Conservation (phyloP, 305 asterid species). For the Withania somnifera region DNA sequence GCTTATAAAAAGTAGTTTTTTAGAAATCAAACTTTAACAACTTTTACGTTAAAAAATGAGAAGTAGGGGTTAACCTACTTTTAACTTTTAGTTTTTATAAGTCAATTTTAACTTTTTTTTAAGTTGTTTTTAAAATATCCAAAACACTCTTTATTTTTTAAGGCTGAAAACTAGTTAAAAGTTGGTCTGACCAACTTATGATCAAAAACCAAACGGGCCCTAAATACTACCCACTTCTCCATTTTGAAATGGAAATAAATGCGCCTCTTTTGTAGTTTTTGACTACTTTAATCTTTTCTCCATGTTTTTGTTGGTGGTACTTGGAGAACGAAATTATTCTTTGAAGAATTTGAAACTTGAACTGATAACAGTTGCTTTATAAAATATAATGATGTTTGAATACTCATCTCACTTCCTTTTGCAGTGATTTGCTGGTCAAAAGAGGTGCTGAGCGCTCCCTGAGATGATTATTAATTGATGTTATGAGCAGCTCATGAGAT, state of each 20-base stretch:
- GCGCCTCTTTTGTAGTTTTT: neutral
- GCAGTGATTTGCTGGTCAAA: neutral
- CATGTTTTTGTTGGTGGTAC: neutral
- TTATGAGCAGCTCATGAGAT: neutral
- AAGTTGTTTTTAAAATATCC: too few species aligned
- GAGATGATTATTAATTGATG: neutral
- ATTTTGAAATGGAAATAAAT: neutral
- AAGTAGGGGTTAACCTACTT: too few species aligned
- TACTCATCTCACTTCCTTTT: neutral
- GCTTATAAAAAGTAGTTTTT: too few species aligned
- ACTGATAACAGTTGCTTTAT: neutral
- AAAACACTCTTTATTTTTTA: too few species aligned
- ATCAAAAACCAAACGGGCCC: too few species aligned
- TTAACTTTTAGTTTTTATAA: too few species aligned
- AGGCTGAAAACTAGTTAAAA: too few species aligned
- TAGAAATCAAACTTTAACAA: too few species aligned
- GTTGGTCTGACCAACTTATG: too few species aligned
- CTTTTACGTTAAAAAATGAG: too few species aligned
- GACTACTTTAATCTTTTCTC: neutral
- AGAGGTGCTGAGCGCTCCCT: neutral
- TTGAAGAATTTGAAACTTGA: neutral
- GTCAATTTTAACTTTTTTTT: too few species aligned
- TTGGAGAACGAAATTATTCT: neutral
- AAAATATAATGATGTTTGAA: neutral
- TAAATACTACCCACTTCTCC: neutral